Evolutionary conservation across 306 rosid species (phyloP).

Genomic region (Casuarina glauca): DNA sequence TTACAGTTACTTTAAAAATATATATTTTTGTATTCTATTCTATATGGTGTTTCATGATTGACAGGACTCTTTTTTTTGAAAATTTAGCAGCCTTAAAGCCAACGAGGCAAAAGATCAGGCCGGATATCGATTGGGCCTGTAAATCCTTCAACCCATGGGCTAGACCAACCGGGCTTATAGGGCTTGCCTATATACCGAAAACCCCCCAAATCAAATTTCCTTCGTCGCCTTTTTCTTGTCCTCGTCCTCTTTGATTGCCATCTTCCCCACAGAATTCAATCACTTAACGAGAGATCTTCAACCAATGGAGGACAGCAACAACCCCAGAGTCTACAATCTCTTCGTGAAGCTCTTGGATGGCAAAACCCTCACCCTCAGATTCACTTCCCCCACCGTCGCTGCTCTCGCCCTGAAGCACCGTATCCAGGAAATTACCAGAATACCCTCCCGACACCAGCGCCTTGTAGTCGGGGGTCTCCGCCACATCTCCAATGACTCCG

Average conservation of each 20-base stretch:
- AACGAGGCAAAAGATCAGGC: background rate
- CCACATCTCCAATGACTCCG: constrained; percentile 47
- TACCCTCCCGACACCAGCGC: constrained; percentile 70
- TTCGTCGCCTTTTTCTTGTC: background rate
- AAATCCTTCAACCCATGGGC: background rate
- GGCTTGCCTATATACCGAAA: background rate
- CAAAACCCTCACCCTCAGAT: constrained; percentile 73
- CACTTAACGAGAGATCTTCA: constrained; percentile 19
- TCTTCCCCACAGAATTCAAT: constrained; percentile 5
- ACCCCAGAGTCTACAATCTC: constrained; percentile 49
- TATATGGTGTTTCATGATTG: too few species aligned
- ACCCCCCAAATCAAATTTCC: background rate
- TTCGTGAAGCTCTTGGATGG: constrained; percentile 79
- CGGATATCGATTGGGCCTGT: background rate
- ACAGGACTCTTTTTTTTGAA: too few species aligned
- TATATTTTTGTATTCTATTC: too few species aligned
- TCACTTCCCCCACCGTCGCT: constrained; percentile 48
- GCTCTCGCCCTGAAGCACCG: constrained; percentile 54
- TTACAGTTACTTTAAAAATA: too few species aligned
- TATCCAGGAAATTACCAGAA: constrained; percentile 59
- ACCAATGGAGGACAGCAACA: constrained; percentile 41
- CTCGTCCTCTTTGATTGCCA: background rate
- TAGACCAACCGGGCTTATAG: background rate
- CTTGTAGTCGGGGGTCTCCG: constrained; percentile 61
- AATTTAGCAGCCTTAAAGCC: too few species aligned